Base-by-base conservation (phyloP, 371 early-diverging fungal genomes). In the Rhizopus delemar region DNA sequence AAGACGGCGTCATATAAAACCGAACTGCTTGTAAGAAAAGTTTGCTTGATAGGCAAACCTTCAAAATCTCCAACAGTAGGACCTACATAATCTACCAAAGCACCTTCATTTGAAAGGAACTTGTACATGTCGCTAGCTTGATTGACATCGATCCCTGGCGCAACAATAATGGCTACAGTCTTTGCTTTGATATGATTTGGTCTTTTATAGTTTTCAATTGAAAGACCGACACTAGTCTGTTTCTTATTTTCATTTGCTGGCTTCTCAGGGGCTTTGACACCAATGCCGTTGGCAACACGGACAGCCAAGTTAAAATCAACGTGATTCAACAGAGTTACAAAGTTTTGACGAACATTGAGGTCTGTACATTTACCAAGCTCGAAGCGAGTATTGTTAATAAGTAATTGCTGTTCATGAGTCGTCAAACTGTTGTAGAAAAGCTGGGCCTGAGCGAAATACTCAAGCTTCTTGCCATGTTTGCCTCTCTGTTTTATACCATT, bases 401-500 rank as follows among this genome's bases (percentile, higher is more conserved):
- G 53, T 36, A 77, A 77, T 38, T 71, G 74, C 49, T 75, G 56
- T 56, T 78, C 81, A 32, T 60, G 60, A 0, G 35, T 35, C 3
- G 71, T 74, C 49, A 75, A 60, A 5, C 68, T 68, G 72, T 78
- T 69, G 57, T 63, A 81, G 49, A 73, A 78, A 9, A 81, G 60
- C 13, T 60, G 73, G 13, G 81, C 62, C 50, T 81, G 81, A 39
- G 67, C 65, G 41, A 67, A 81, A 52, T 63, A 69, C 31, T 81
- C 62, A 65, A 74, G 73, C 60, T 68, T 66, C 41, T 63, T 64
- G 33, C 65, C 46, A 8, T 63, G 34, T 6, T 60, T 54, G 22
- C 72, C 72, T 43, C 70, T 62, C 15, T 43, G 13, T 41, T 73
- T 63, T 2, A 34, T 54, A 31, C 65, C 33, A 38, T 57, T 33